phyloP scores from a whole-genome alignment of 192 early-diverging fungal genomes.

The Mortierella alpina region DNA sequence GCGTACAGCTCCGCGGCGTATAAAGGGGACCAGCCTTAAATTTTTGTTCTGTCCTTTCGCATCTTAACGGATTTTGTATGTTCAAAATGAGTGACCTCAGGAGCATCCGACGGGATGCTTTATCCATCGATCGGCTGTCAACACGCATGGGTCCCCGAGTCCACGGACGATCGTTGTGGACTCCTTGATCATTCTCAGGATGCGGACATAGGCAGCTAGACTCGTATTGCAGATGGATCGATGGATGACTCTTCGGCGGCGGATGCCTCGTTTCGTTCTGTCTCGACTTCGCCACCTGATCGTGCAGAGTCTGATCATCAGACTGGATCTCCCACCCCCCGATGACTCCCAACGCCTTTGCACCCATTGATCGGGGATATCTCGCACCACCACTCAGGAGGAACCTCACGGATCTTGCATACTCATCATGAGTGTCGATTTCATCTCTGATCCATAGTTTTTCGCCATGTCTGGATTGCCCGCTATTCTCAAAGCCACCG shows the following conservation, averaged over 20 bases:
- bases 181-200: neutral
- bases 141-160: neutral
- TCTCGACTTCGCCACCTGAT: no score
- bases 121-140: neutral
- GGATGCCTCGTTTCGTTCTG: neutral
- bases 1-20: neutral
- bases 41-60: conserved; percentile 22
- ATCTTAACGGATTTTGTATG: conserved; percentile 29
- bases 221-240: conserved; percentile 1
- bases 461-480: conserved; percentile 59
- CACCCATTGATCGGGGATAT: no score
- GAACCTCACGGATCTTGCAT: no score
- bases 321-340: no score
- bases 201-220: no score
- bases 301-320: no score
- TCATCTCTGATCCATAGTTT: no score
- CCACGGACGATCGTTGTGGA: neutral
- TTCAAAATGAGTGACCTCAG: neutral
- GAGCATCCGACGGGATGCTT: neutral
- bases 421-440: no score
- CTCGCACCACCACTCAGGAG: no score
- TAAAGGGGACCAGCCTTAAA: neutral
- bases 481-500: conserved; percentile 74
- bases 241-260: neutral
- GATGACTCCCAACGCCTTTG: no score